Evolutionary conservation across 1,284 basidiomycete species (phyloP).

Genomic region (Leccinum glutinopallens): DNA sequence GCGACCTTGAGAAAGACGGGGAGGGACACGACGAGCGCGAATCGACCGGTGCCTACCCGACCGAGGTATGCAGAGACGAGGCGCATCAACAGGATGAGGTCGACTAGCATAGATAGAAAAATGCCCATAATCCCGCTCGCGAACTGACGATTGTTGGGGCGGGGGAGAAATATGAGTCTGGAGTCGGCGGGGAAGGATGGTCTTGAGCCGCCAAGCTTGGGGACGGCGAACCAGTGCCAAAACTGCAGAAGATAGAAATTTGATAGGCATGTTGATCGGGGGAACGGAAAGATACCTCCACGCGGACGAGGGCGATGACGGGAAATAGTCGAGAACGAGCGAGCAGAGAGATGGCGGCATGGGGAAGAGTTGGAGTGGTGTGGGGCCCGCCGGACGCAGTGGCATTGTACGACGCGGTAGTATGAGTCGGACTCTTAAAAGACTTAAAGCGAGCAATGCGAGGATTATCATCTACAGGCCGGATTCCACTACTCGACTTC

Average conservation of each 20-base stretch:
- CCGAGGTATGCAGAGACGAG: conserved; percentile 31
- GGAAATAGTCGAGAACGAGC: conserved; percentile 12
- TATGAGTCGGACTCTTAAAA: no score
- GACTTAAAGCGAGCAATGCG: no score
- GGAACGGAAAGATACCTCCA: conserved; percentile 22
- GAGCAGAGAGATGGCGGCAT: conserved; percentile 14
- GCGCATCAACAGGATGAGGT: conserved; percentile 33
- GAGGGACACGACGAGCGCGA: conserved; percentile 21
- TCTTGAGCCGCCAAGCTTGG: conserved; percentile 19
- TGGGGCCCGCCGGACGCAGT: neutral
- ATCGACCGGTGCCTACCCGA: conserved; percentile 22
- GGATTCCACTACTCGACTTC: no score
- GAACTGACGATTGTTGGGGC: conserved; percentile 17
- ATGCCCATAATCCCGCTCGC: conserved; percentile 34
- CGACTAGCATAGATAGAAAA: conserved; percentile 37
- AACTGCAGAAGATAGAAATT: conserved; percentile 15
- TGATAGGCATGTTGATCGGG: neutral
- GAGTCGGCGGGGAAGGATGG: conserved; percentile 24
- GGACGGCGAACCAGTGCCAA: conserved; percentile 17
- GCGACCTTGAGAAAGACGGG: conserved; percentile 31
- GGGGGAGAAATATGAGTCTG: conserved; percentile 18
- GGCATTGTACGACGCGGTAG: no score
- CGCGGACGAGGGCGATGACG: conserved; percentile 26
- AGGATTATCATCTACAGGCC: no score
- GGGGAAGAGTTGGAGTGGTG: neutral